Conservation (phyloP, 805 yeast species). For the Pichia nakasei region DNA sequence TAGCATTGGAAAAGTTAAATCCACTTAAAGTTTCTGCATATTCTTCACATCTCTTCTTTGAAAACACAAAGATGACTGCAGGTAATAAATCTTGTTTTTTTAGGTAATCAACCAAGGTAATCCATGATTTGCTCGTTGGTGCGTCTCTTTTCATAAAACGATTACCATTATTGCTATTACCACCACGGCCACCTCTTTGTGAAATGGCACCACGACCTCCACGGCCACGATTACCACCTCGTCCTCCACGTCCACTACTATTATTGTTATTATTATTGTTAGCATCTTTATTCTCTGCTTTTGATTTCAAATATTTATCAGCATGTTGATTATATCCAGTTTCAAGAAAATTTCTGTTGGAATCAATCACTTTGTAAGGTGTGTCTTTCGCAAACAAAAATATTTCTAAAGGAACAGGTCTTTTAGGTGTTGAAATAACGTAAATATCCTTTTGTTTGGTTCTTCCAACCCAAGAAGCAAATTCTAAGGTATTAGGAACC, state of each 20-base stretch:
- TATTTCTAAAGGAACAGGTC: constrained; percentile 94
- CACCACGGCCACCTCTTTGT: constrained; percentile 20
- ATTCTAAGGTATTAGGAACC: constrained; percentile 96
- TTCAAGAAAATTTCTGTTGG: constrained; percentile 61
- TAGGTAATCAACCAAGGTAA: constrained; percentile 60
- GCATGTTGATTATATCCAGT: constrained; percentile 53
- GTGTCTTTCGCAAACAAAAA: constrained; percentile 75
- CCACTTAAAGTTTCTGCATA: constrained; percentile 73
- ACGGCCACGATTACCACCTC: constrained; percentile 19
- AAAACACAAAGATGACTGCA: constrained; percentile 87
- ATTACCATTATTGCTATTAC: constrained; percentile 24
- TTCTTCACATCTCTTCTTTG: constrained; percentile 88
- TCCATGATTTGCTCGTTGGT: constrained; percentile 76
- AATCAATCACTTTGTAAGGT: constrained; percentile 63
- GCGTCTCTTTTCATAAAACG: constrained; percentile 43
- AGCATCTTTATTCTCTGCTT: constrained; percentile 22
- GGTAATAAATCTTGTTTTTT: constrained; percentile 69
- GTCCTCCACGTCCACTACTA: constrained; percentile 23
- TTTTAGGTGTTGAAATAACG: constrained; percentile 90
- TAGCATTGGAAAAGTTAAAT: constrained; percentile 72
- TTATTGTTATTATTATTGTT: constrained; percentile 21
- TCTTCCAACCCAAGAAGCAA: constrained; percentile 98
- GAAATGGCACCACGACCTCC: constrained; percentile 19
- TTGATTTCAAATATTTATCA: constrained; percentile 39
- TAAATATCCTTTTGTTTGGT: constrained; percentile 93